Conservation (phyloP, 192 early-diverging fungal species). For the Backusella macrospora region DNA sequence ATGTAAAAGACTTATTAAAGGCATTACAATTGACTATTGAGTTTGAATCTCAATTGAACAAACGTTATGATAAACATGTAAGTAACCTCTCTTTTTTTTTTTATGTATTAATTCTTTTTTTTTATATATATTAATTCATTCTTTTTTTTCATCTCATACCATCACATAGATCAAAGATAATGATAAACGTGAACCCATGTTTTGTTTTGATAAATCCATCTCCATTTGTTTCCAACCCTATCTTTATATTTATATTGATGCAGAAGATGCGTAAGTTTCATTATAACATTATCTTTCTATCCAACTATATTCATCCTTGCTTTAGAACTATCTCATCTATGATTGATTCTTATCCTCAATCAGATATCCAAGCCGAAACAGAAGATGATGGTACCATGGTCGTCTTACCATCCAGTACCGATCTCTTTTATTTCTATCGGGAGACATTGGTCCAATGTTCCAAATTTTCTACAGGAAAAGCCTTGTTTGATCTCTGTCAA, state of each 20-base stretch:
- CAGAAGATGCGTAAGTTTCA: conserved; percentile 77
- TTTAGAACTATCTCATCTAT: conserved; percentile 65
- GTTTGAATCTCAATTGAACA: conserved; percentile 86
- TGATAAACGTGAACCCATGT: conserved; percentile 31
- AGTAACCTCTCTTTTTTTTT: background rate
- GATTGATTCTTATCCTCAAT: conserved; percentile 55
- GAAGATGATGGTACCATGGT: conserved; percentile 61
- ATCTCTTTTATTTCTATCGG: conserved; percentile 90
- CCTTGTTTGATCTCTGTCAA: conserved; percentile 82
- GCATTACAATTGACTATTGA: conserved; percentile 85
- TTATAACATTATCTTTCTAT: too few species aligned
- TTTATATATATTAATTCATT: too few species aligned
- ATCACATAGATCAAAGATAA: conserved; percentile 21
- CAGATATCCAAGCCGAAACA: conserved; percentile 44
- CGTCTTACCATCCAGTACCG: conserved; percentile 86
- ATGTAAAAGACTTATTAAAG: conserved; percentile 73
- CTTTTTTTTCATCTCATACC: too few species aligned
- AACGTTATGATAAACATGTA: conserved; percentile 66
- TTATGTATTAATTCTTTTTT: too few species aligned
- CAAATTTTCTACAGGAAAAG: conserved; percentile 80
- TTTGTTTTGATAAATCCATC: conserved; percentile 74
- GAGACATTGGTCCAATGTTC: conserved; percentile 86
- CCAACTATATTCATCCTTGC: too few species aligned
- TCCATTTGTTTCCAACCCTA: conserved; percentile 88
- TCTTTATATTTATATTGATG: conserved; percentile 83